phyloP scores from a whole-genome alignment of 306 rosid genomes.

The Medicago ruthenica region DNA sequence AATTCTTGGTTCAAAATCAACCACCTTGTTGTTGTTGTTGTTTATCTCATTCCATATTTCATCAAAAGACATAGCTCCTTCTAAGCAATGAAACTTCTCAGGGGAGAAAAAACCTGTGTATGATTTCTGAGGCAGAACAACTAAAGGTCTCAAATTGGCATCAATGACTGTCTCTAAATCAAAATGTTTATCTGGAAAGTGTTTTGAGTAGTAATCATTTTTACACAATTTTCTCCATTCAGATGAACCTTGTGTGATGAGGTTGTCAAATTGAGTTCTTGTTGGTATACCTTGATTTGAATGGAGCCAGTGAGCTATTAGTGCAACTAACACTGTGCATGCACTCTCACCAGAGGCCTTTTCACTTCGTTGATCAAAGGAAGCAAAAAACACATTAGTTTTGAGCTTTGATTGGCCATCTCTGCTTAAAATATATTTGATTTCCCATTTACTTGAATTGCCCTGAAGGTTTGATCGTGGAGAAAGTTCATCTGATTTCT shows the following conservation, averaged over 20 bases:
- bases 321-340: constrained; percentile 67
- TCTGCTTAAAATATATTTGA: constrained; percentile 60
- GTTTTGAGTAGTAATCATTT: constrained; percentile 45
- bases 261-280: constrained; percentile 58
- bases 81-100: constrained; percentile 68
- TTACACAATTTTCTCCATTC: constrained; percentile 75
- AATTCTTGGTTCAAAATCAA: constrained; percentile 45
- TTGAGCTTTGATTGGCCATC: constrained; percentile 66
- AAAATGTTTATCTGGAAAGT: constrained; percentile 73
- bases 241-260: constrained; percentile 68
- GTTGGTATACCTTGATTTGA: constrained; percentile 59
- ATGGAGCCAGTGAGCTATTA: constrained; percentile 90
- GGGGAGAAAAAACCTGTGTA: constrained; percentile 81
- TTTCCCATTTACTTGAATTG: constrained; percentile 50
- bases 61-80: constrained; percentile 76
- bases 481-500: constrained; percentile 43
- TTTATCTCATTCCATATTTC: constrained; percentile 69
- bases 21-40: constrained; percentile 7
- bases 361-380: constrained; percentile 78
- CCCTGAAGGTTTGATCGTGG: constrained; percentile 21
- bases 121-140: constrained; percentile 54
- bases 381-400: constrained; percentile 68
- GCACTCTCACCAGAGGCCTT: constrained; percentile 76
- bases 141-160: constrained; percentile 64
- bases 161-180: constrained; percentile 75